Conservation (phyloP, 257 asterid species). For the Lavandula angustifolia region DNA sequence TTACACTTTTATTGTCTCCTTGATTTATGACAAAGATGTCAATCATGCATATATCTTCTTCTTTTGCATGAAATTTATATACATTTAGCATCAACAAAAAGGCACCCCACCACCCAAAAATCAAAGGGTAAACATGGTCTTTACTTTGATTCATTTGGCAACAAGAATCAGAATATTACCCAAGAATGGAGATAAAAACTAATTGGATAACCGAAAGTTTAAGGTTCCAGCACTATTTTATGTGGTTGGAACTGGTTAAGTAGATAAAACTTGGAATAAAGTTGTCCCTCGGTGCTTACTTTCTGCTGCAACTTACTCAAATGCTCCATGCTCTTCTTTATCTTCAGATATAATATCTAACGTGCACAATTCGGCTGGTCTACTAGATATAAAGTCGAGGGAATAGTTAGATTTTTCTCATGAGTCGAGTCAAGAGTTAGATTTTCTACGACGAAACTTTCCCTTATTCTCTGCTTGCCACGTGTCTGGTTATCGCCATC, state of each 20-base stretch:
- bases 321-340: constrained; percentile 4
- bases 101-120: constrained; percentile 9
- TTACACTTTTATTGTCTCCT: constrained; percentile 1
- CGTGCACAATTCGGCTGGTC: neutral
- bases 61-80: neutral
- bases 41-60: constrained; percentile 6
- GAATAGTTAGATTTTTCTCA: neutral
- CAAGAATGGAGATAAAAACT: constrained; percentile 34
- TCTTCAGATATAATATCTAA: neutral
- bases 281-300: constrained; percentile 33
- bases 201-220: constrained; percentile 38
- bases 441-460: neutral
- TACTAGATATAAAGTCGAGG: neutral
- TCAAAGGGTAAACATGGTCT: constrained; percentile 12
- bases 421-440: neutral
- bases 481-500: neutral
- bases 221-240: constrained; percentile 27
- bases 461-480: neutral
- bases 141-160: constrained; percentile 32
- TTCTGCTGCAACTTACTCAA: constrained; percentile 34
- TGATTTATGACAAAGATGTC: constrained; percentile 24
- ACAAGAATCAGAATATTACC: constrained; percentile 33
- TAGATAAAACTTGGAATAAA: constrained; percentile 31
- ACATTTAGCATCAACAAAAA: neutral
- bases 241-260: constrained; percentile 33